Evolutionary conservation across 2,329 filamentous ascomycete species (phyloP).

Genomic region (Cladorrhinum sp.): DNA sequence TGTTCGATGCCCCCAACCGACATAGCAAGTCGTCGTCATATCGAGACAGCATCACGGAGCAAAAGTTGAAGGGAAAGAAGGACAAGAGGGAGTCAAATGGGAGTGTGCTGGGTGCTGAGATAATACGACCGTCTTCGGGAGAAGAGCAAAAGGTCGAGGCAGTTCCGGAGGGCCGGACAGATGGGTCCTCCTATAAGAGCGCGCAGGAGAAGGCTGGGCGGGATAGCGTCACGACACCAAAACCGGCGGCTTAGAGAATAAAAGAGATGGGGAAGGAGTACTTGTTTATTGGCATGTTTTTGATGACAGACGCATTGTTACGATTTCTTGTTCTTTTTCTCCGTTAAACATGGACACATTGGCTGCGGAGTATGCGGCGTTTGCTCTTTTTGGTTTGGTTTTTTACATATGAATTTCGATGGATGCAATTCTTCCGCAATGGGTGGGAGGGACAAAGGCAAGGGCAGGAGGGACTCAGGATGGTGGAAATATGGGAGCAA

Average conservation of each 20-base stretch:
- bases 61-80: background rate
- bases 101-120: background rate
- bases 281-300: background rate
- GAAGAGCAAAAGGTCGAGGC: background rate
- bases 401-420: background rate
- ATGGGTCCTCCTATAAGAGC: background rate
- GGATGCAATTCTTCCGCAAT: background rate
- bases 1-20: background rate
- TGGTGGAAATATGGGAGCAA: background rate
- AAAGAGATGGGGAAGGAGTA: background rate
- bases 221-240: background rate
- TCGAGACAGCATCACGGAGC: background rate
- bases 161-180: background rate
- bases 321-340: background rate
- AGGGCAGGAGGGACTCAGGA: background rate
- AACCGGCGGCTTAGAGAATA: background rate
- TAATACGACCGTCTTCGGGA: background rate
- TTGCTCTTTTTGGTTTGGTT: background rate
- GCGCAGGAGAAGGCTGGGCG: background rate
- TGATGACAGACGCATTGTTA: background rate
- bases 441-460: background rate
- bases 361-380: background rate
- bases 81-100: background rate
- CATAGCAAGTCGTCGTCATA: constrained; percentile 9
- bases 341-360: background rate